Percentiles rank a stretch among this genome's conserved stretches.
These are phyloP conservation scores for Mortierella sp. DNA, from an alignment of 371 early-diverging fungal genomes.

Conservation along the genomic window DNA sequence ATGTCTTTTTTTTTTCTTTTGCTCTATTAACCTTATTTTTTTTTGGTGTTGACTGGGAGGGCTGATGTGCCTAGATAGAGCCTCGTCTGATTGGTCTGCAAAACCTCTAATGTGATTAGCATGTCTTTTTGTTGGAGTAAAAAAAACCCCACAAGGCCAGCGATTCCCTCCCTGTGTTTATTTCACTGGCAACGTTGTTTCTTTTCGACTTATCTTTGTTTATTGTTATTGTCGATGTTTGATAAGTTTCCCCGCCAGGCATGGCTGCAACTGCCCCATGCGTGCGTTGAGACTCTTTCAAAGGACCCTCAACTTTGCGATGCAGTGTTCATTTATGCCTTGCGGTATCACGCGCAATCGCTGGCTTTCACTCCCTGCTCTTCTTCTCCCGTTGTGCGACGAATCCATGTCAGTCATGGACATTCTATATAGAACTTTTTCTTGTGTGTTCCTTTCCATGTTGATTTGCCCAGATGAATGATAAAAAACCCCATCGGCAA, in stretches of 20 bases:
- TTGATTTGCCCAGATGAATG: no score
- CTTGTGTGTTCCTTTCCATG: no score
- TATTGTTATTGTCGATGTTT: neutral
- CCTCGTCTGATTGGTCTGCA: neutral
- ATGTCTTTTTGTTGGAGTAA: neutral
- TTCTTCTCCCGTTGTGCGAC: neutral
- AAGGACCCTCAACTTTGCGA: neutral
- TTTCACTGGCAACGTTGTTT: no score
- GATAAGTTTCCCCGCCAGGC: neutral
- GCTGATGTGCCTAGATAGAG: neutral
- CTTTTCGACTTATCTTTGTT: no score
- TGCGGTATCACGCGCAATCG: conserved; percentile 1
- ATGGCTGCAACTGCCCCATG: neutral
- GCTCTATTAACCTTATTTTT: neutral
- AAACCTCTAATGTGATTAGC: neutral
- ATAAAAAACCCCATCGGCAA: no score
- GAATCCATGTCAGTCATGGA: no score
- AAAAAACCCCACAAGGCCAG: neutral
- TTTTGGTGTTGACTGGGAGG: neutral
- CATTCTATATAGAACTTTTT: no score
- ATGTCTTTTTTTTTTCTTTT: neutral
- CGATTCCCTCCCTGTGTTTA: neutral
- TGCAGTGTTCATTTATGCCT: conserved; percentile 3
- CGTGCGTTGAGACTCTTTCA: neutral
- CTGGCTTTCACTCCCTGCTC: neutral